Conservation (phyloP, 2,329 filamentous ascomycete species). For the Helotiales sp. region DNA sequence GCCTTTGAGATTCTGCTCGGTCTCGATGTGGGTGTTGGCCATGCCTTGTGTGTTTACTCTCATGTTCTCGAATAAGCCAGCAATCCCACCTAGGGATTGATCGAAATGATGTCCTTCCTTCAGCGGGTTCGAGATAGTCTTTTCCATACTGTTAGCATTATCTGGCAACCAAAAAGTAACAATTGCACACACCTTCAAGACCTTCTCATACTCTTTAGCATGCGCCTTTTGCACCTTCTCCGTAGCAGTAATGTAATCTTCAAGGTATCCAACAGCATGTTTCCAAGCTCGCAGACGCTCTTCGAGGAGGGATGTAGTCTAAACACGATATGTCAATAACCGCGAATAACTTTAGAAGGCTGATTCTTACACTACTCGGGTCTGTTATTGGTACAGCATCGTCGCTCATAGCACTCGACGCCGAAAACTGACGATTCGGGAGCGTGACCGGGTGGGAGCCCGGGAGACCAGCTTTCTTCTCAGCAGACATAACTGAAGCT, state of each 20-base stretch:
- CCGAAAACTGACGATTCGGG: slow-evolving; percentile 29
- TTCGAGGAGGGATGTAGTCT: slow-evolving; percentile 78
- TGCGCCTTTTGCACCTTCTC: slow-evolving; percentile 85
- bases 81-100: slow-evolving; percentile 80
- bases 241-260: slow-evolving; percentile 82
- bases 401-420: slow-evolving; percentile 28
- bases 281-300: slow-evolving; percentile 95
- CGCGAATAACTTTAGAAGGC: not conserved
- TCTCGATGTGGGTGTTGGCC: slow-evolving; percentile 86
- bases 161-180: too few species aligned
- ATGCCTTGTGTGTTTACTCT: slow-evolving; percentile 86
- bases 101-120: slow-evolving; percentile 93
- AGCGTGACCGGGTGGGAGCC: slow-evolving; percentile 29
- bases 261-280: slow-evolving; percentile 85
- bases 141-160: slow-evolving; percentile 8
- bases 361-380: slow-evolving; percentile 32
- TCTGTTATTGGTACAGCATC: slow-evolving; percentile 32
- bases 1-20: slow-evolving; percentile 85
- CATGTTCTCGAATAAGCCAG: slow-evolving; percentile 92
- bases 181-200: slow-evolving; percentile 66
- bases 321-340: not conserved
- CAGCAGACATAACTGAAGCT: slow-evolving; percentile 26
- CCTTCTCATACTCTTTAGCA: slow-evolving; percentile 93
- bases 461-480: slow-evolving; percentile 25
- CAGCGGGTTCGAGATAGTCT: slow-evolving; percentile 83